These are phyloP conservation scores for Cryptococcus floricola DNA, from an alignment of 1,284 basidiomycete species.

Conservation along the genomic window DNA sequence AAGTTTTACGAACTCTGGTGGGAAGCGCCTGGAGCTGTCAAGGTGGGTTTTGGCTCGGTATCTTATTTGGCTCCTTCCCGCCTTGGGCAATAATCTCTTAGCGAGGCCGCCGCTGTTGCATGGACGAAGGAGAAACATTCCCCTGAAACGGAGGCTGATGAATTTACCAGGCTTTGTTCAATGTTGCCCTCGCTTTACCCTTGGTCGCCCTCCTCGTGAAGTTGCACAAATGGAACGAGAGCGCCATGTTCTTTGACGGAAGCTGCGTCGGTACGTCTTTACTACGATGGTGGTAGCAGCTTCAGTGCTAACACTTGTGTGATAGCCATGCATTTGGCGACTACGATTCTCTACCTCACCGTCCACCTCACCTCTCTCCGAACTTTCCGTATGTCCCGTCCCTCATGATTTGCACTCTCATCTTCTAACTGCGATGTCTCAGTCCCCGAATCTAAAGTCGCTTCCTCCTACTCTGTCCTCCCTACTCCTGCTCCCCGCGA, in stretches of 20 bases:
- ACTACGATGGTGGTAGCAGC: background rate
- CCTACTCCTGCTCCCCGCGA: slow-evolving; percentile 53
- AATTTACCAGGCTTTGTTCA: slow-evolving; percentile 64
- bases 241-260: slow-evolving; percentile 88
- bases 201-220: slow-evolving; percentile 69
- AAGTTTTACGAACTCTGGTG: slow-evolving; percentile 86
- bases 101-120: background rate
- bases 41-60: slow-evolving; percentile 54
- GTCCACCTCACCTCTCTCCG: slow-evolving; percentile 72
- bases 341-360: slow-evolving; percentile 69
- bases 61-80: background rate
- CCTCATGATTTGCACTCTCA: background rate
- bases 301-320: background rate
- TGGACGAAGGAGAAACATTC: background rate
- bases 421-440: background rate
- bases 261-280: slow-evolving; percentile 63
- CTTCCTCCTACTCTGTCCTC: slow-evolving; percentile 43
- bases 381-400: slow-evolving; percentile 51
- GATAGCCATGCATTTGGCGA: slow-evolving; percentile 69
- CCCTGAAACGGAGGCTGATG: slow-evolving; percentile 8
- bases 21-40: slow-evolving; percentile 77
- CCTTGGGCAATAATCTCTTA: background rate
- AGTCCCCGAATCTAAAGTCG: slow-evolving; percentile 39
- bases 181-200: slow-evolving; percentile 72
- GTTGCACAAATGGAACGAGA: slow-evolving; percentile 79